Base-by-base conservation (phyloP, 805 yeast species). In the Myxozyma vanderwaltii region DNA sequence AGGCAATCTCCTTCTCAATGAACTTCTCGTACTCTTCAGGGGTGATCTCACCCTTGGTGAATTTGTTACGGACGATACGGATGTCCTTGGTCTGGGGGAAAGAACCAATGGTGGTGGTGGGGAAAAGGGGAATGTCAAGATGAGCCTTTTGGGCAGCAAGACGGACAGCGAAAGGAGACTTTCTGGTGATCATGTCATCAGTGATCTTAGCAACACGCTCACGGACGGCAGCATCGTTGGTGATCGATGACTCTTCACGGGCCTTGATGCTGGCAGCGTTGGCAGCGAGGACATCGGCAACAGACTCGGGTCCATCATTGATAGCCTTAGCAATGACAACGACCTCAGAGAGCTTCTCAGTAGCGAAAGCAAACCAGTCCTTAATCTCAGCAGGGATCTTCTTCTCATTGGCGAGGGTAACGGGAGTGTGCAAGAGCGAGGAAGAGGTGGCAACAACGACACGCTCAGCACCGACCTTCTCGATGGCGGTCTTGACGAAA, bases 61-160 rank as follows among this genome's bases (percentile, higher is more conserved):
- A 91, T 82, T 92, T 94, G 87, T 92, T 91, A 85, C 99, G 92
- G 88, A 88, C 88, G 78, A 91, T 80, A 84, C 99, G 89, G 81
- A 94, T 94, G 78, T 94, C 99, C 84, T 91, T 90, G 78, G 99
- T 94, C 85, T 94, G 99, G 72, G 99, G 99, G 97, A 94, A 94
- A 67, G 99, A 94, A 79, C 99, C 99, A 78, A 94, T 94, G 73
- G 99, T 94, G 77, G 99, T 94, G 76, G 99, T 94, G 81, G 99
- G 99, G 96, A 94, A 94, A 75, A 89, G 81, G 71, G 99, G 99
- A 77, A 94, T 83, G 83, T 94, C 88, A 83, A 88, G 89, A 75
- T 85, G 81, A 71, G 78, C 80, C 82, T 89, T 83, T 83, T 94
- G 99, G 71, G 85, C 91, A 70, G 80, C 86, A 74, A 89, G 84